Evolutionary conservation across 2,329 filamentous ascomycete species (phyloP), one percentile per base, ranked within the genome.

Genomic region (Talaromyces sp.): DNA sequence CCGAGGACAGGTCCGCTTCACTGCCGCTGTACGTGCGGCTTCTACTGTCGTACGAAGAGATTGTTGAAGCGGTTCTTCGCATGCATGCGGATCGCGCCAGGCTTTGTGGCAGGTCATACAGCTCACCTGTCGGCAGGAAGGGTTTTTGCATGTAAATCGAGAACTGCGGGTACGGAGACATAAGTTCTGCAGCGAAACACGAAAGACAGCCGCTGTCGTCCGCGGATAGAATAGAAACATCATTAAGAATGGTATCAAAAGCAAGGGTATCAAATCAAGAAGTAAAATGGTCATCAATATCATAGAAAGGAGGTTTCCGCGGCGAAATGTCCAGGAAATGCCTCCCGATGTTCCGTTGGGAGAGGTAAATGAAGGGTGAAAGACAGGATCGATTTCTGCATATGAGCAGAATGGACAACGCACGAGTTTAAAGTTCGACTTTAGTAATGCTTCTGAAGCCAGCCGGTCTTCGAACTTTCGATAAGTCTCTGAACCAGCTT

Each of bases 331-430:
- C 74, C 89, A 86, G 27, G 80, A 79, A 27, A 85, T 77, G 64
- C 86, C 83, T 57, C 33, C 56, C 16, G 9, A 31, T 33, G 2
- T 1, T 6, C 47, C 41, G 8, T n/a, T 22, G 2, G 62, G 13
- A 19, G n/a, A 37, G 8, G 19, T 13, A 35, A 24, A 19, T 0
- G 60, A 2, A 45, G 87, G 88, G 24, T 89, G 81, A 73, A 91
- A 91, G 19, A 90, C 80, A 64, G 91, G 89, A 76, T 97, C 92
- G 31, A 93, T 84, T 80, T 98, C 95, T 37, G 92, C 92, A 73
- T 98, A 99, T 69, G 84, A 85, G 82, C 94, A 99, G 74, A 96
- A 97, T 0, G 93, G 93, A 72, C 95, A 98, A 45, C 89, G 88
- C 57, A 95, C 84, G 1, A 98, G 85, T 3, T 90, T 89, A 7